phyloP scores from a whole-genome alignment of 305 asterid genomes.

The Fraxinus baroniana region DNA sequence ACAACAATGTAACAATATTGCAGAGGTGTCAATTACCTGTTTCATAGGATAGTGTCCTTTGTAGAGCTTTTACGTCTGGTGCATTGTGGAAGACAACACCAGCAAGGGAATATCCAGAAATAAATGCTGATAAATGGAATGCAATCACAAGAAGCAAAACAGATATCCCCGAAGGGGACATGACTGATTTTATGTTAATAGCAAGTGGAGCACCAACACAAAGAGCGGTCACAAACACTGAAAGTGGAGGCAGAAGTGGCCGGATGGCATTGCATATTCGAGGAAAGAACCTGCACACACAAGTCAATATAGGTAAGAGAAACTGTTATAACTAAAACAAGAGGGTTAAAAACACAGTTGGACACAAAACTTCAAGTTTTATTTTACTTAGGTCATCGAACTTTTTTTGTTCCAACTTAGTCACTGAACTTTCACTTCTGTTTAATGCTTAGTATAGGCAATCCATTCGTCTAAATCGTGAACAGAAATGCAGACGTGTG shows the following conservation, averaged over 20 bases:
- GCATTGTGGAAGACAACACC: slow-evolving; percentile 57
- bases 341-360: not conserved
- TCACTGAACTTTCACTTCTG: not conserved
- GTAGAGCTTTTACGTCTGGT: slow-evolving; percentile 77
- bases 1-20: not conserved
- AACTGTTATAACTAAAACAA: not conserved
- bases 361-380: not conserved
- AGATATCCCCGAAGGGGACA: slow-evolving; percentile 83
- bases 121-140: slow-evolving; percentile 74
- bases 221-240: slow-evolving; percentile 84
- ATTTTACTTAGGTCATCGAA: not conserved
- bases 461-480: not conserved
- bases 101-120: slow-evolving; percentile 57
- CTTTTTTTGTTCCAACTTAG: not conserved
- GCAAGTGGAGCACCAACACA: slow-evolving; percentile 99
- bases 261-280: slow-evolving; percentile 55
- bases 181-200: slow-evolving; percentile 64
- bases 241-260: slow-evolving; percentile 69
- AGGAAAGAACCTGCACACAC: slow-evolving; percentile 70
- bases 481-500: not conserved
- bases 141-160: slow-evolving; percentile 75
- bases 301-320: slow-evolving; percentile 22
- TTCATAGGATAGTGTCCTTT: slow-evolving; percentile 88
- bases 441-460: not conserved
- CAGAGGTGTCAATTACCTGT: slow-evolving; percentile 48